Base-by-base conservation (phyloP, 73 alveolate genomes). In the Stentor roeselii region DNA sequence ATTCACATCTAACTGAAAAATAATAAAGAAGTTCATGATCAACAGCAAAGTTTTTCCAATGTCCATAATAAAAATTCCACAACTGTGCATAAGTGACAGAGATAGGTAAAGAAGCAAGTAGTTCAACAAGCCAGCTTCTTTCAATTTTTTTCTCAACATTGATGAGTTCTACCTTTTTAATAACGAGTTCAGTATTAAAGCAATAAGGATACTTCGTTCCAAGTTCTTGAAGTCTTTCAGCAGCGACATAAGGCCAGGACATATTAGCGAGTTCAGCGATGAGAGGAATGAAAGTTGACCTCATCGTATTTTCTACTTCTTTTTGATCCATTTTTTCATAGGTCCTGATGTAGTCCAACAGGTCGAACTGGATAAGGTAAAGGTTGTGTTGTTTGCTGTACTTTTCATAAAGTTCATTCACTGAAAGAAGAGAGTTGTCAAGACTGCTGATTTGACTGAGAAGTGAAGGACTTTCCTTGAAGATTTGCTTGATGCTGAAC, bases 191-290 rank as follows among this genome's bases (percentile, higher is more conserved):
- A 21, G 34, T 11, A 67, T 67, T 67, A 67, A 67, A 67, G 11
- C 42, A 36, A 32, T 67, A 67, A 30, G 80, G 80, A 32, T 67
- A 67, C 37, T 34, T 67, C 27, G 37, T 67, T 67, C 80, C 80
- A 1, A 1, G 34, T 34, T 67, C 80, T 30, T n/a, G 27, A 30
- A 67, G 41, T 27, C 14, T 67, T 32, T 21, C n/a, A 67, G 21
- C 34, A 0, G 34, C 34, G 11, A 27, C 34, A n/a, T 1, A 14
- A 32, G 80, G 80, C 80, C 80, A 67, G 37, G 21, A 27, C 27
- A 21, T 21, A 67, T 67, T 32, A 30, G 37, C 80, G 27, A 30
- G 34, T 67, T 21, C n/a, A 21, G 21, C 34, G 37, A 67, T 67
- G 21, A 67, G 37, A 30, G 80, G 80, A 67, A 67, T 67, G 34